Conservation (phyloP, 2,329 filamentous ascomycete species). For the Xylaria sp. region DNA sequence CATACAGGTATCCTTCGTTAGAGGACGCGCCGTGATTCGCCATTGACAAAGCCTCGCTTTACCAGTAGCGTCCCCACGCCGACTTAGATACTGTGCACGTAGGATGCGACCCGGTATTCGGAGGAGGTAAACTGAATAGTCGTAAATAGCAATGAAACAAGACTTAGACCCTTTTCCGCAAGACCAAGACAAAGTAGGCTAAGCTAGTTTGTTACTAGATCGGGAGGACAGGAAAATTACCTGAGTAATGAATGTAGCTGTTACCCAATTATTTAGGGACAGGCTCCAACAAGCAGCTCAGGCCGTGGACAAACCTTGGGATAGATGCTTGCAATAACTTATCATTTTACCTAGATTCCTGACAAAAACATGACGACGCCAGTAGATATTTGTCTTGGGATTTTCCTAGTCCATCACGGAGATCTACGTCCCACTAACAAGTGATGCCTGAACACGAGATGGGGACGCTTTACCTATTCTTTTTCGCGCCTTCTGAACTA, state of each 20-base stretch:
- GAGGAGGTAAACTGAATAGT: not conserved
- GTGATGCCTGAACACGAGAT: slow-evolving; percentile 10
- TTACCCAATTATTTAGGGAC: too few relatives aligned
- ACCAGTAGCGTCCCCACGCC: not conserved
- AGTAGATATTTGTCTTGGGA: not conserved
- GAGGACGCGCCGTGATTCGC: slow-evolving; percentile 8
- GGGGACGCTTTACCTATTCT: not conserved
- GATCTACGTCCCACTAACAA: slow-evolving; percentile 8
- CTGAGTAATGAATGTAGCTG: not conserved
- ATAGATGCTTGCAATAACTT: too few relatives aligned
- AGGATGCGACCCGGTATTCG: too few relatives aligned
- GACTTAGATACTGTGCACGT: too few relatives aligned
- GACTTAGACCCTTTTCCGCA: not conserved
- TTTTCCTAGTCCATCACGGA: not conserved
- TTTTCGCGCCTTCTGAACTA: not conserved
- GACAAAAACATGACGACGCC: slow-evolving; percentile 20
- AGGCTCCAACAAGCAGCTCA: too few relatives aligned
- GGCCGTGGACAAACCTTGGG: not conserved
- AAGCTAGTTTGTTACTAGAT: not conserved
- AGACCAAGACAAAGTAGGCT: not conserved
- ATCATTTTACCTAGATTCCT: not conserved
- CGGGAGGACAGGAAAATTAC: not conserved
- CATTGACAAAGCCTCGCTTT: not conserved
- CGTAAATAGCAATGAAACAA: not conserved
- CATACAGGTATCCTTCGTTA: not conserved